Percentiles rank a stretch among this genome's conserved stretches.
Conservation (phyloP, 495 filamentous ascomycete species). For the Penicillium cataractarum region DNA sequence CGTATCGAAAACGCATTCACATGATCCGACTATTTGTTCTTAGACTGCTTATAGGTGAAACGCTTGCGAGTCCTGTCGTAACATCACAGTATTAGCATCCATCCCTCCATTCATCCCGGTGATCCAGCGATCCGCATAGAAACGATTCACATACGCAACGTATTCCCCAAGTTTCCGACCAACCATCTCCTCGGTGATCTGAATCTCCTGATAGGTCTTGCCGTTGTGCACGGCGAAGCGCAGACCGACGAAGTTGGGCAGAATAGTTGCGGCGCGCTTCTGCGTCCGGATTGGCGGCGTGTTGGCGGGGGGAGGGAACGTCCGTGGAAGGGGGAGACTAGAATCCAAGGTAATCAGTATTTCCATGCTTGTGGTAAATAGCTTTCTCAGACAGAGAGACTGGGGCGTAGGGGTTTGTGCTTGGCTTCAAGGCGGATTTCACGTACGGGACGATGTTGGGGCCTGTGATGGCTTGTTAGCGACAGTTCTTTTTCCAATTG, state of each 20-base stretch:
- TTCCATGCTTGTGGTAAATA: too few species aligned
- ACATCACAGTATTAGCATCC: background rate
- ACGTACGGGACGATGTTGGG: constrained; percentile 61
- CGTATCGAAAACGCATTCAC: constrained; percentile 7
- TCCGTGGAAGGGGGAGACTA: constrained; percentile 49
- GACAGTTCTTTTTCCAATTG: background rate
- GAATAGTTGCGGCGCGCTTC: constrained; percentile 88
- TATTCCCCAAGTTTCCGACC: constrained; percentile 98
- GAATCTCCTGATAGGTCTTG: constrained; percentile 86
- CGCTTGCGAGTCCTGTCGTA: constrained; percentile 78
- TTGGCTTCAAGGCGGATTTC: constrained; percentile 6
- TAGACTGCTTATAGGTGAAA: constrained; percentile 79
- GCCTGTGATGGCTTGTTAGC: constrained; percentile 43
- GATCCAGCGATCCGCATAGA: background rate
- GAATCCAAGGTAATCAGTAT: constrained; percentile 2
- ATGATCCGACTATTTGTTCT: constrained; percentile 62
- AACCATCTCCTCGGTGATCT: constrained; percentile 96
- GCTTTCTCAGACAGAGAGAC: too few species aligned
- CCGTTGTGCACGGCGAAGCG: constrained; percentile 95
- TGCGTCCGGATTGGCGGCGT: constrained; percentile 81
- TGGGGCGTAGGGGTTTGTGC: background rate
- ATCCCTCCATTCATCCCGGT: background rate
- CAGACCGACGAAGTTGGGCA: constrained; percentile 93
- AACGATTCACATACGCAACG: constrained; percentile 66
- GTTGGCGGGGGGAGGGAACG: constrained; percentile 57